phyloP scores from a whole-genome alignment of 2,329 filamentous ascomycete genomes.

The Lecanicillium sp. region DNA sequence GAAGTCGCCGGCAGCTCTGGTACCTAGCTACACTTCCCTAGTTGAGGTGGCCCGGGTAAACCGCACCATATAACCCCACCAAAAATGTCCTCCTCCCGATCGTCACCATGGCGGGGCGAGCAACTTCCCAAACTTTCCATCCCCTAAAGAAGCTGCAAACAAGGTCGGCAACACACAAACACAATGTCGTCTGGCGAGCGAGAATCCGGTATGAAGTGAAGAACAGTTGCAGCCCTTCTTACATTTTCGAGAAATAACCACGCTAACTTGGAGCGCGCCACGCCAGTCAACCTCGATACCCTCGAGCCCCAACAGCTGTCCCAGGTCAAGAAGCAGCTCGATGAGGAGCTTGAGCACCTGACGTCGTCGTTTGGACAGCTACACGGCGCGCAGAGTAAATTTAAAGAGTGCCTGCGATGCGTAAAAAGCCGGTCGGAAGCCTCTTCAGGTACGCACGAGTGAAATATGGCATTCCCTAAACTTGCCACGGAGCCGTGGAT shows the following conservation, averaged over 20 bases:
- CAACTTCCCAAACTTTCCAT: no score
- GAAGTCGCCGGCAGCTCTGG: no score
- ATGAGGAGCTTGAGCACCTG: constrained; percentile 91
- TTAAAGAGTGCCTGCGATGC: constrained; percentile 78
- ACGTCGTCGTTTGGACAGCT: constrained; percentile 85
- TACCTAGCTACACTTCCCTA: no score
- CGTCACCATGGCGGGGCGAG: no score
- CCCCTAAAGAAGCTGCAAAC: no score
- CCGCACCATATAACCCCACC: no score
- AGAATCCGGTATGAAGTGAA: constrained; percentile 6
- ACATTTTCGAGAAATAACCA: no score
- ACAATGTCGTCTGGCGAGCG: constrained; percentile 7
- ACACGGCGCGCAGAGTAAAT: constrained; percentile 82
- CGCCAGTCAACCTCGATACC: constrained; percentile 55
- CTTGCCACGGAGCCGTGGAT: no score
- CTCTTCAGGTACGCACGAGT: background rate
- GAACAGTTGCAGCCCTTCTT: no score
- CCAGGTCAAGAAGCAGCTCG: constrained; percentile 90
- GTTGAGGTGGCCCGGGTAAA: no score
- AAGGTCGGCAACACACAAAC: background rate
- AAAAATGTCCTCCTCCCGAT: no score
- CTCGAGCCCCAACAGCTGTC: constrained; percentile 80
- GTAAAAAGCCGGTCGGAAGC: constrained; percentile 42
- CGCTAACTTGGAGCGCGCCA: background rate
- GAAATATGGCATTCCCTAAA: no score